Evolutionary conservation across 306 rosid genomes (phyloP).

Genomic region (Inga laurina): DNA sequence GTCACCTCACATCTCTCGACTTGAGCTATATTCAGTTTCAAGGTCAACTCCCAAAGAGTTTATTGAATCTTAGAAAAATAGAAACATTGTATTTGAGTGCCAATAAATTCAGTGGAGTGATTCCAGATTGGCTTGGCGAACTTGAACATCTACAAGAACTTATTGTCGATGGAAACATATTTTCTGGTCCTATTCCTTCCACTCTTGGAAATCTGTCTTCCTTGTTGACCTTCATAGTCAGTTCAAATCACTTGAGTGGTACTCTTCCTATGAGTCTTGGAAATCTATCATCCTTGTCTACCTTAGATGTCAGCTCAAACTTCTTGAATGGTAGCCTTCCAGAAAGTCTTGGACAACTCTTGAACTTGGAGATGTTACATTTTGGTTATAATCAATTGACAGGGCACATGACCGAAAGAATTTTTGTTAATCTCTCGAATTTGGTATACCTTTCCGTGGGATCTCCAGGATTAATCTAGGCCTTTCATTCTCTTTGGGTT

Average conservation of each 20-base stretch:
- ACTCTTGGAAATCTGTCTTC: too few species aligned
- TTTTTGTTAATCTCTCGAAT: constrained; percentile 9
- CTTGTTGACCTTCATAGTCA: too few species aligned
- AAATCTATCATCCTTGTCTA: neutral
- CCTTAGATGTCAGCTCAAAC: neutral
- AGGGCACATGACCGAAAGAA: constrained; percentile 5
- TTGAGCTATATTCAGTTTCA: neutral
- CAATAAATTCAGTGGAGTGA: neutral
- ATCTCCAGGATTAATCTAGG: neutral
- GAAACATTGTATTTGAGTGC: neutral
- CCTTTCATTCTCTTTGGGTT: neutral
- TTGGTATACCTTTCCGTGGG: neutral
- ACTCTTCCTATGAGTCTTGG: too few species aligned
- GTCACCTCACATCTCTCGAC: neutral
- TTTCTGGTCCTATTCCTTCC: too few species aligned
- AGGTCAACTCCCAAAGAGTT: neutral
- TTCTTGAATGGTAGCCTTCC: constrained; percentile 8
- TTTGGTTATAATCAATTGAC: neutral
- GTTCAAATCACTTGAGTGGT: too few species aligned
- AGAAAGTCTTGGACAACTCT: constrained; percentile 23
- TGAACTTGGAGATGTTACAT: neutral
- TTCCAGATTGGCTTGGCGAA: neutral
- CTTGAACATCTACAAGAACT: too few species aligned
- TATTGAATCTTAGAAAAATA: neutral
- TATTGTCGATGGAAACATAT: too few species aligned